These are phyloP conservation scores for Spizellomyces sp. DNA, from an alignment of 192 early-diverging fungal species.

Conservation along the genomic window DNA sequence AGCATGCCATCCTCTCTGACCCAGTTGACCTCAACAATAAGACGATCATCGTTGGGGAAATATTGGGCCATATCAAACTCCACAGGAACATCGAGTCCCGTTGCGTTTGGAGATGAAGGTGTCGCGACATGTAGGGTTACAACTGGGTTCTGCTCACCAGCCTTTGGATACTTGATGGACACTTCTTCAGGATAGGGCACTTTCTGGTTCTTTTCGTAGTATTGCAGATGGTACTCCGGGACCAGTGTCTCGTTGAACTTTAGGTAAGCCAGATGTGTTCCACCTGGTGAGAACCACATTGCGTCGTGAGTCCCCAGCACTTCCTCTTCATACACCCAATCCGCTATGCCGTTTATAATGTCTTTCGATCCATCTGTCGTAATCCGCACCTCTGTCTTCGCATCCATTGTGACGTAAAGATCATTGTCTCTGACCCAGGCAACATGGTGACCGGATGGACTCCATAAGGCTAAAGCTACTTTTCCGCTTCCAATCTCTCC, in stretches of 20 bases:
- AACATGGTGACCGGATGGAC: constrained; percentile 74
- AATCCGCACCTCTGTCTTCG: constrained; percentile 64
- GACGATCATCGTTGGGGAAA: constrained; percentile 68
- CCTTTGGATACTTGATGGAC: constrained; percentile 86
- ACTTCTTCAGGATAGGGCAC: constrained; percentile 73
- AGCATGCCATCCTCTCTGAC: constrained; percentile 57
- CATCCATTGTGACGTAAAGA: constrained; percentile 74
- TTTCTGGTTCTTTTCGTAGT: constrained; percentile 60
- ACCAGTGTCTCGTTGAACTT: constrained; percentile 86
- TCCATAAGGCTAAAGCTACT: constrained; percentile 75
- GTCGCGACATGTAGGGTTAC: constrained; percentile 74
- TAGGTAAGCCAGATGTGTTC: constrained; percentile 74
- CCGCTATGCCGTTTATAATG: constrained; percentile 92
- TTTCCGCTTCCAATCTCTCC: constrained; percentile 46
- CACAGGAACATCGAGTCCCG: constrained; percentile 32
- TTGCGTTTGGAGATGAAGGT: constrained; percentile 27
- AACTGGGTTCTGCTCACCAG: constrained; percentile 84
- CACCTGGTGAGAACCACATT: constrained; percentile 90
- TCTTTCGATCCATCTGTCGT: constrained; percentile 81
- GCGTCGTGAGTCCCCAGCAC: constrained; percentile 69
- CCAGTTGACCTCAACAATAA: constrained; percentile 88
- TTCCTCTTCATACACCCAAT: constrained; percentile 99
- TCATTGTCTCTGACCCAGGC: constrained; percentile 89
- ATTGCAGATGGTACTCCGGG: constrained; percentile 75
- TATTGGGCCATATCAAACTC: constrained; percentile 47